Conservation (phyloP, 2,329 filamentous ascomycete genomes). For the Pseudonectria foliicola region DNA sequence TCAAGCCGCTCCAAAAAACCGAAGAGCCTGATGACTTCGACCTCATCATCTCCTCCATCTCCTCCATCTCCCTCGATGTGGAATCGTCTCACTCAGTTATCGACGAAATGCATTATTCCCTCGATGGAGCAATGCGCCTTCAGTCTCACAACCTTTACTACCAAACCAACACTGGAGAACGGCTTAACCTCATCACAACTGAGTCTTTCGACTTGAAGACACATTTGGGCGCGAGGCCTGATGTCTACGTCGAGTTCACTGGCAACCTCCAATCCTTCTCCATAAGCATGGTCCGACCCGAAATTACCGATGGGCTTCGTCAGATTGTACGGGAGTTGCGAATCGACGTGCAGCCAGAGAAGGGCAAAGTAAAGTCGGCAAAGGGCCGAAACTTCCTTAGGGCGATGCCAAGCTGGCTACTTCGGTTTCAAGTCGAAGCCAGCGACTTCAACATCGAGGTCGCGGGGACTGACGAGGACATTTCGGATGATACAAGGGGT, state of each 20-base stretch:
- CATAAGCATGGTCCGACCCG: slow-evolving; percentile 80
- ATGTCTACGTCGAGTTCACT: slow-evolving; percentile 73
- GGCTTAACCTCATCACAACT: slow-evolving; percentile 80
- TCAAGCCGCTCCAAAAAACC: slow-evolving; percentile 66
- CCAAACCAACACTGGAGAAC: slow-evolving; percentile 73
- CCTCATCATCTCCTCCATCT: slow-evolving; percentile 89
- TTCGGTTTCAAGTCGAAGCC: slow-evolving; percentile 77
- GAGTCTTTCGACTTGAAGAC: slow-evolving; percentile 84
- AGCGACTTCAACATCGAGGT: slow-evolving; percentile 87
- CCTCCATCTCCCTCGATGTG: slow-evolving; percentile 84
- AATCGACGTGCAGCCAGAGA: slow-evolving; percentile 58
- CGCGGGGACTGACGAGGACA: slow-evolving; percentile 76
- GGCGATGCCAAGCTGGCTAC: slow-evolving; percentile 73
- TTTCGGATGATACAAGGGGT: slow-evolving; percentile 75
- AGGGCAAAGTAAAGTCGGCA: slow-evolving; percentile 40
- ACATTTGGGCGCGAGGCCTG: slow-evolving; percentile 76
- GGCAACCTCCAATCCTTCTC: slow-evolving; percentile 82
- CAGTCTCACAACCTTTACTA: slow-evolving; percentile 90
- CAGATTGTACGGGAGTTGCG: slow-evolving; percentile 84
- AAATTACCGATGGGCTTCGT: slow-evolving; percentile 86
- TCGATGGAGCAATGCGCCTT: slow-evolving; percentile 74
- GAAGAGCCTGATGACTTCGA: slow-evolving; percentile 77
- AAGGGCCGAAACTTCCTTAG: slow-evolving; percentile 65
- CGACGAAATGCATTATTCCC: slow-evolving; percentile 78
- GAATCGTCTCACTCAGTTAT: slow-evolving; percentile 91